Evolutionary conservation across 176 grass and related monocot species (phyloP), one percentile per base, ranked within the genome.

Genomic region (Dactylis glomerata): DNA sequence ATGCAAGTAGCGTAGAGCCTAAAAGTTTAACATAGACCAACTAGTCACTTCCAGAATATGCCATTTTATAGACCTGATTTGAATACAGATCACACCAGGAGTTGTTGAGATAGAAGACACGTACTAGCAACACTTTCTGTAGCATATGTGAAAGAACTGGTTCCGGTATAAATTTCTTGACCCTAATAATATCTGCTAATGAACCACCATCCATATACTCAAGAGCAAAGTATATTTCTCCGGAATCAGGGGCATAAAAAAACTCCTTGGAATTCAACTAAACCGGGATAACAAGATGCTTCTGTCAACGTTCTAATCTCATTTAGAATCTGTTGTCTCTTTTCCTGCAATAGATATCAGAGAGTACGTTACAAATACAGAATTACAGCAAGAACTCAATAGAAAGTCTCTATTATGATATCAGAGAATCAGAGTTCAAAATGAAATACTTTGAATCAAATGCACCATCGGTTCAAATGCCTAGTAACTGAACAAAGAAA

Each of bases 121-220:
- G 85, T 98, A 98, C 96, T 55, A 79, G 73, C 77, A 98, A 89
- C 75, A 95, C 45, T 90, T 90, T 98, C 32, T 92, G 84, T 77
- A 98, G 85, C 68, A 98, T 85, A 87, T 82, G 85, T 64, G 96
- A 74, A 80, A 98, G 89, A 89, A 94, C 76, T 77, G 83, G 89
- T 85, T 98, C 96, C 16, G 93, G 68, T 90, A 98, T 92, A 49
- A 73, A 87, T 65, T 92, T 95, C 86, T 98, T 92, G 24, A 95
- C 68, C 40, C 58, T 88, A 28, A 98, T 49, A 86, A 98, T 82
- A 89, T 98, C 93, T 36, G 96, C 96, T 86, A 98, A 79, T 52
- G 96, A 98, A 86, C 96, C 96, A 84, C 89, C 93, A 83, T 98
- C 96, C 93, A 98, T 95, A 79, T 95, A 98, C 80, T 98, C 96